Evolutionary conservation across 2,329 filamentous ascomycete species (phyloP), one percentile per base, ranked within the genome.

Genomic region (Pestalotiopsis sp.): DNA sequence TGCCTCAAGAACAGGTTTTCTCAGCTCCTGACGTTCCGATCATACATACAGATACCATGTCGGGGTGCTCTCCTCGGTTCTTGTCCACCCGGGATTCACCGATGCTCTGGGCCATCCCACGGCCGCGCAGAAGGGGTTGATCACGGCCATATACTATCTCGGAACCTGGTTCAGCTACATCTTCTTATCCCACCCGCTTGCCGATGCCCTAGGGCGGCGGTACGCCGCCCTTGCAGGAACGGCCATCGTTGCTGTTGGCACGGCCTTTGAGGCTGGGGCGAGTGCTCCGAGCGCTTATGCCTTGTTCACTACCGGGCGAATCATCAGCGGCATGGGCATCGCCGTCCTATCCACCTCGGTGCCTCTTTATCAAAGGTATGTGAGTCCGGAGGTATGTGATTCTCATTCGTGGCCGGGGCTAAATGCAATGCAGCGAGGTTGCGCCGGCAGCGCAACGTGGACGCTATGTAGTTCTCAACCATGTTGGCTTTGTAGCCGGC

Each of bases 131-230:
- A 87, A 80, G 65, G 87, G 87, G 7, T 75, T 86, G 52, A 84
- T 90, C 73, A 88, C 87, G 1, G 85, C 83, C 56, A 83, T 88
- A 41, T 89, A 89, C 79, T 89, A 89, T 72, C 74, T 87, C 17
- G 87, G 87, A 59, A 88, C 87, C 4, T 86, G 86, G 80, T 67
- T 82, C 17, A 86, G 85, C 72, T 89, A 89, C 73, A 72, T 89
- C 2, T 84, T 89, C 70, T 66, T 89, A 23, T 85, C 87, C 0
- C 86, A 87, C 61, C 82, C 83, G 2, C 77, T 82, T 2, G 85
- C 84, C 41, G 87, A 90, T 73, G 75, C 75, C 13, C 76, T 87
- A 7, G 87, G 87, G 9, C 82, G 87, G 11, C 82, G 86, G 68
- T 80, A 83, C 70, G 86, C 86, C 3, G 85, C 86, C 11, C 74